Evolutionary conservation across 2,329 filamentous ascomycete genomes (phyloP), one percentile per base, ranked within the genome.

Genomic region (Xylaria sp.): DNA sequence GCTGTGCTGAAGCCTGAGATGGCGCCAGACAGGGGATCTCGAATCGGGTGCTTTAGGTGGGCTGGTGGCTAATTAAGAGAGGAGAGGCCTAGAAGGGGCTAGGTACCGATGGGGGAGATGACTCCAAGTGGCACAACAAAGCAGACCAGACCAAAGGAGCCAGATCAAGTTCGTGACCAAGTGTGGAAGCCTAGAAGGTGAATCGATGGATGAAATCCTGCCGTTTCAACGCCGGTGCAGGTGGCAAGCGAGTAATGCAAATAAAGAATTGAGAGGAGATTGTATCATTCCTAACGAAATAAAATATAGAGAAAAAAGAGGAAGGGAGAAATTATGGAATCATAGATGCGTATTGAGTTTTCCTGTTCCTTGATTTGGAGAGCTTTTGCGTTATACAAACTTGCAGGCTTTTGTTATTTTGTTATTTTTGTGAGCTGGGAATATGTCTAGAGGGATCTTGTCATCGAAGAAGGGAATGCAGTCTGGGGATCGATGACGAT

Each of bases 231-330:
- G 67, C 62, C 68, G 60, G 71, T 23, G 23, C 23, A 23, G 23
- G 23, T 75, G 75, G 76, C 76, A 75, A 75, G 74, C 72, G 74
- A 70, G 72, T 60, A 73, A 73, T 70, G 51, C 67, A 69, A 67
- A 69, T 51, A 72, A 73, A 72, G 67, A 63, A 73, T 23, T 73
- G 72, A 74, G 72, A 28, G 72, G 72, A 73, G 72, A 74, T 61
- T 74, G 69, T 64, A 63, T 70, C 71, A 74, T 71, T 48, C 60
- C 53, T 48, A 40, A 66, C 28, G 48, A 66, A 23, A 20, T n/a
- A 36, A 23, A 28, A 36, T 65, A 59, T 51, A 59, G 48, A 72
- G 69, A 51, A 67, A 68, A 70, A 69, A 71, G 71, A 68, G 33
- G 65, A 72, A 67, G 69, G 9, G 5, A 59, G 44, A 36, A 61